Base-by-base conservation (phyloP, 345 rosid species). In the Aquilaria malaccensis region DNA sequence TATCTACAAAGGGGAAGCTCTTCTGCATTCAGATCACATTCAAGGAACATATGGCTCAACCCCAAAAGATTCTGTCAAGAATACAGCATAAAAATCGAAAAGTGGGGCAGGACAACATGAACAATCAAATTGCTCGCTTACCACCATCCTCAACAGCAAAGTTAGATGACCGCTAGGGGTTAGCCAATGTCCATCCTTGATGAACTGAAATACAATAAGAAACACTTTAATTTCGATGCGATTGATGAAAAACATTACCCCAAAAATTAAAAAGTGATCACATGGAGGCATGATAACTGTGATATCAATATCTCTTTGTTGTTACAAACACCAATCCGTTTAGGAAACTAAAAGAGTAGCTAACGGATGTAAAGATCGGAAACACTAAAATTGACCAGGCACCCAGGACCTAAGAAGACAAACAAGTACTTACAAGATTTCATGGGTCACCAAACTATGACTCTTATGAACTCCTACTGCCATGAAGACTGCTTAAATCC, bases 401-500 rank as follows among this genome's bases (percentile, higher is more conserved):
- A 11, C 52, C 65, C 14, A 7, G 45, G 33, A 33, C 56, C 11
- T 15, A 3, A 58, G 30, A 30, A 59, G 3, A 10, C 49, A 72
- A 32, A 41, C 45, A 37, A 59, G 46, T 55, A 72, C 85, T 76
- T 75, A 82, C 90, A 72, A 60, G 76, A 64, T 68, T 72, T 60
- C 56, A 61, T 45, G 66, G 73, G 68, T 59, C 76, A 68, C 74
- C 45, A 60, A 52, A 55, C 57, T 56, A 12, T 50, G 65, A 58
- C 31, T 67, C 47, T 5, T 1, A 65, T 45, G 71, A 53, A 63
- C 48, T 72, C 55, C 80, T 94, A 83, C 73, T 86, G 92, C 96
- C 97, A 88, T 55, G 92, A 77, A 29, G 86, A 61, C 46, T 85
- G 95, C 78, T 75, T 87, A 70, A 83, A 84, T 53, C 86, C 83